Evolutionary conservation across 2,329 filamentous ascomycete species (phyloP).

Genomic region (Aspergillus niger): DNA sequence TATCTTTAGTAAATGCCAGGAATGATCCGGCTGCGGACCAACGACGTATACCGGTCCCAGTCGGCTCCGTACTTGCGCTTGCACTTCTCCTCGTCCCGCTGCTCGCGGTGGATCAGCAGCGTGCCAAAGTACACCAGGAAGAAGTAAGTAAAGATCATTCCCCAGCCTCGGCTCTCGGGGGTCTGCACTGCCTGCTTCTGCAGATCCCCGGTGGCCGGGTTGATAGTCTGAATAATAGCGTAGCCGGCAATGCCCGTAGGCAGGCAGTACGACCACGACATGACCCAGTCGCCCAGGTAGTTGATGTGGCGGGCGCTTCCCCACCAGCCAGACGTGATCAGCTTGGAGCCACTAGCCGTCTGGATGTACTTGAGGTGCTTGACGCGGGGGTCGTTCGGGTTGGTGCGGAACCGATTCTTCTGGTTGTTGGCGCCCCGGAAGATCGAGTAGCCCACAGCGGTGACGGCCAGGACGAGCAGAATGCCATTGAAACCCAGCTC

Average conservation of each 20-base stretch:
- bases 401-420: constrained; percentile 90
- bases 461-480: constrained; percentile 65
- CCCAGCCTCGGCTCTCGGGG: constrained; percentile 76
- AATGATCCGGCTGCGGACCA: constrained; percentile 79
- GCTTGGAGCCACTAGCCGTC: constrained; percentile 77
- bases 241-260: constrained; percentile 86
- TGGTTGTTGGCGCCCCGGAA: constrained; percentile 94
- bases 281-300: constrained; percentile 92
- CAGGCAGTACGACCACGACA: constrained; percentile 86
- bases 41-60: constrained; percentile 84
- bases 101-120: constrained; percentile 80
- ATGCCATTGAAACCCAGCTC: constrained; percentile 72
- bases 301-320: constrained; percentile 90
- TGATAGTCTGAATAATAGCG: constrained; percentile 59
- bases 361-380: constrained; percentile 82
- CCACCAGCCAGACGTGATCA: constrained; percentile 91
- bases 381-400: constrained; percentile 78
- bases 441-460: constrained; percentile 77
- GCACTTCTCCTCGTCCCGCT: constrained; percentile 89
- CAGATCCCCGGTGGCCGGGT: constrained; percentile 59
- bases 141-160: constrained; percentile 88
- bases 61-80: constrained; percentile 86
- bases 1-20: constrained; percentile 73
- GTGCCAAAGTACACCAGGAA: constrained; percentile 91
- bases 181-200: constrained; percentile 73